phyloP scores from a whole-genome alignment of 768 basidiomycete genomes.

The Pleurotus ostreatus region DNA sequence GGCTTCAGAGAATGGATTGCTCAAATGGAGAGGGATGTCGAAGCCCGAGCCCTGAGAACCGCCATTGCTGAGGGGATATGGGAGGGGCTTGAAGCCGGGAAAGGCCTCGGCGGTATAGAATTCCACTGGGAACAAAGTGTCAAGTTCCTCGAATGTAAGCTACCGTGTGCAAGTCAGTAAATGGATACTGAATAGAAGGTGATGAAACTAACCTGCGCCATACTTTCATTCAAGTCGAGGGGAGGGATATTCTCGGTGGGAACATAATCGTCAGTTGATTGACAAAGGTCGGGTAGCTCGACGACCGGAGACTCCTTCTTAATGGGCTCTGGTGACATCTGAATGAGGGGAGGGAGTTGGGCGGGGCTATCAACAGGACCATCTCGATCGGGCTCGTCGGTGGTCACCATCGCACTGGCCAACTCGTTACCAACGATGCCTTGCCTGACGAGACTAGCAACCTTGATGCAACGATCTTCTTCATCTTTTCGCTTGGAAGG shows the following conservation, averaged over 20 bases:
- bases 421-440: conserved; percentile 50
- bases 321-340: conserved; percentile 3
- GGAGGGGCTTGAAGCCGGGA: background rate
- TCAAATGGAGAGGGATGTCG: background rate
- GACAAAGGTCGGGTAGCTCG: background rate
- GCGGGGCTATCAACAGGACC: conserved; percentile 1
- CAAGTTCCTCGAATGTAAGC: background rate
- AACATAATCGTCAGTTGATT: background rate
- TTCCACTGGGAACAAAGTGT: background rate
- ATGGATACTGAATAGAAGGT: background rate
- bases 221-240: background rate
- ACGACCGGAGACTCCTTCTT: background rate
- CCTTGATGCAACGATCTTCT: conserved; percentile 46
- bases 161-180: background rate
- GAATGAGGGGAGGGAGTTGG: background rate
- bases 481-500: conserved; percentile 46
- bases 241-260: background rate
- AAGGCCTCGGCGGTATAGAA: background rate
- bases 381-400: conserved; percentile 16
- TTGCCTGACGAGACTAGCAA: conserved; percentile 45
- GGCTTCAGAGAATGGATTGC: background rate
- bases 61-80: background rate
- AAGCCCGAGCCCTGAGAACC: background rate
- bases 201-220: background rate
- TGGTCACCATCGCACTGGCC: conserved; percentile 35